These are phyloP conservation scores for Cryphonectria radicalis DNA, from an alignment of 2,329 filamentous ascomycete genomes.

Conservation along the genomic window DNA sequence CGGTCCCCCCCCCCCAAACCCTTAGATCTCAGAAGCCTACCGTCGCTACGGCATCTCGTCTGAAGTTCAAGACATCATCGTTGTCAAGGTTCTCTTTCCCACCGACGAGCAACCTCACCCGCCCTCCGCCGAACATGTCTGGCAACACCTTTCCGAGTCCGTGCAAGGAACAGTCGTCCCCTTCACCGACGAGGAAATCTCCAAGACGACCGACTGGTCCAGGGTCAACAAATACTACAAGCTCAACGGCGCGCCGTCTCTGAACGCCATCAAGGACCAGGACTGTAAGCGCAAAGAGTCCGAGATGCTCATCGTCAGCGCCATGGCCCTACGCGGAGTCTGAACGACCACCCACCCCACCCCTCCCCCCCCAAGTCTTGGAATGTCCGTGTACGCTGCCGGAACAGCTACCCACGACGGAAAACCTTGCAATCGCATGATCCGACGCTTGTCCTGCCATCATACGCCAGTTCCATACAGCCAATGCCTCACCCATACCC, in stretches of 20 bases:
- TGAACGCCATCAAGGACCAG: constrained; percentile 51
- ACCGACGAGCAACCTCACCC: constrained; percentile 47
- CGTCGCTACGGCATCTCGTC: constrained; percentile 82
- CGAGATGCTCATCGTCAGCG: constrained; percentile 72
- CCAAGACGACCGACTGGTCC: constrained; percentile 62
- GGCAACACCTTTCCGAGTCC: constrained; percentile 61
- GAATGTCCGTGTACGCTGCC: background rate
- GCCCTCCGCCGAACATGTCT: constrained; percentile 51
- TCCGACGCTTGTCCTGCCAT: background rate
- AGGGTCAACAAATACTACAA: constrained; percentile 88
- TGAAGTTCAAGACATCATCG: constrained; percentile 71
- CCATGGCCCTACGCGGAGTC: constrained; percentile 76
- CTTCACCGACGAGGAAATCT: constrained; percentile 68
- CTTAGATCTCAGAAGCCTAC: constrained; percentile 88
- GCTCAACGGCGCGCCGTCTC: constrained; percentile 63
- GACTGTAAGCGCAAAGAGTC: constrained; percentile 56
- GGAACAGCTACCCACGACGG: background rate
- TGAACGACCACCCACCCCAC: constrained; percentile 35
- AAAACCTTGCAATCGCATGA: background rate
- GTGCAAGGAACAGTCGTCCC: constrained; percentile 64
- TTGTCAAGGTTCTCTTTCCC: constrained; percentile 74
- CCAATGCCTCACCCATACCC: background rate
- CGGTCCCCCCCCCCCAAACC: background rate
- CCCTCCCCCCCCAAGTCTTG: background rate
- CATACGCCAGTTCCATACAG: too few species aligned